Conservation (phyloP, 116 monocot genomes). For the Posidonia oceanica region DNA sequence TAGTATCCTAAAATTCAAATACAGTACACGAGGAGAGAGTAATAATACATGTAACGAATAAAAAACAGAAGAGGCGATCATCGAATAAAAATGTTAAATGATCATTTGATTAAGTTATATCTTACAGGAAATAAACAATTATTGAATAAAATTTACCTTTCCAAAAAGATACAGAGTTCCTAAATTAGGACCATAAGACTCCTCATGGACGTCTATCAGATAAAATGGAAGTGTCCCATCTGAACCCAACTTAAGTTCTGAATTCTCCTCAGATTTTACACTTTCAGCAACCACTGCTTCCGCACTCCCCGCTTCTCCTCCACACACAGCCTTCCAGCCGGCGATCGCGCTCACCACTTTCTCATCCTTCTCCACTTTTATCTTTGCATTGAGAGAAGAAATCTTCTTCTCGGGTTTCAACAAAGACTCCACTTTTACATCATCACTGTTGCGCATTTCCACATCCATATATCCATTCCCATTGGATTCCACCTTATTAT, state of each 20-base stretch:
- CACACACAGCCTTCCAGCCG: constrained; percentile 44
- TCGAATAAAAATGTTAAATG: background rate
- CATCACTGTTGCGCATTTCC: constrained; percentile 5
- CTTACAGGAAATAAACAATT: background rate
- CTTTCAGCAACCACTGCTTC: constrained; percentile 18
- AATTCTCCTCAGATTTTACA: constrained; percentile 25
- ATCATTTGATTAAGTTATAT: background rate
- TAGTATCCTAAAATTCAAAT: too few species aligned
- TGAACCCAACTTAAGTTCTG: constrained; percentile 48
- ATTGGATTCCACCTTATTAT: constrained; percentile 3
- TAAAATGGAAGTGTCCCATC: constrained; percentile 73
- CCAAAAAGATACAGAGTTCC: constrained; percentile 90
- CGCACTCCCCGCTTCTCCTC: constrained; percentile 15
- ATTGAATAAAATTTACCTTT: constrained; percentile 37
- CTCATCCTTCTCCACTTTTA: constrained; percentile 27
- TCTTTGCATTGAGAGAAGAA: constrained; percentile 48
- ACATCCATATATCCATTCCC: constrained; percentile 4
- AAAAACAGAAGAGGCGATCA: background rate
- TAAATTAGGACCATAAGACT: constrained; percentile 19
- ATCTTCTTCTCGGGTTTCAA: constrained; percentile 16
- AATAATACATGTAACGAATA: too few species aligned
- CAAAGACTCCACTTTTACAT: constrained; percentile 18
- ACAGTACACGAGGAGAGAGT: too few species aligned
- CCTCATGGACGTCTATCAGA: constrained; percentile 61
- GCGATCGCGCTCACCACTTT: constrained; percentile 27